These are phyloP conservation scores for Arxiozyma bovina DNA, from an alignment of 1,139 yeast species.

Conservation along the genomic window DNA sequence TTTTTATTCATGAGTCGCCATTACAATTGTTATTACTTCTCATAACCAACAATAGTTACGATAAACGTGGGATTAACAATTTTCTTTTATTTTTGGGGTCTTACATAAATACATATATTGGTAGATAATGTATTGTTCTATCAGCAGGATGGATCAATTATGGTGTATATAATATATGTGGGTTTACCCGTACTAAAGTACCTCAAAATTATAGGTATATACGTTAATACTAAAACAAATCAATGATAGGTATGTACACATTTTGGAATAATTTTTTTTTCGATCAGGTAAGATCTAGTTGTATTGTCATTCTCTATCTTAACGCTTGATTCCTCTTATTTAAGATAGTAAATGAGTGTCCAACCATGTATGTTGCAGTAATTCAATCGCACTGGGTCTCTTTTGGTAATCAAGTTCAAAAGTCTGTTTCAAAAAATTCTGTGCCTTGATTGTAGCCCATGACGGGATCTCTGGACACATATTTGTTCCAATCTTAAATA, in stretches of 20 bases:
- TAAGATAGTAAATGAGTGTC: conserved; percentile 14
- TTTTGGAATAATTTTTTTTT: background rate
- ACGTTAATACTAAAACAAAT: too few relatives aligned
- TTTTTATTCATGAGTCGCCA: background rate
- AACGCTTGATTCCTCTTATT: too few relatives aligned
- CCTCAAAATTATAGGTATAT: too few relatives aligned
- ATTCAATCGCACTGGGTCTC: conserved; percentile 65
- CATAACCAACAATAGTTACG: too few relatives aligned
- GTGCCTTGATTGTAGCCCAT: conserved; percentile 64
- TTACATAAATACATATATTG: background rate
- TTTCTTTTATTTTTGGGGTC: background rate
- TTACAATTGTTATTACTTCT: background rate
- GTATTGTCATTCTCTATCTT: background rate
- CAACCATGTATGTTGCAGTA: conserved; percentile 45
- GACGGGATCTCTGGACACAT: conserved; percentile 69
- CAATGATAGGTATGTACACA: too few relatives aligned
- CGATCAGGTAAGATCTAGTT: background rate
- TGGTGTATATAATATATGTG: background rate
- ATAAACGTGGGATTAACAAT: background rate
- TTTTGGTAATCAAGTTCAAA: conserved; percentile 67
- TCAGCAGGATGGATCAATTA: background rate
- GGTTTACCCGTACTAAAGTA: background rate
- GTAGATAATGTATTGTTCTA: background rate
- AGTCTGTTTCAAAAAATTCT: conserved; percentile 54
- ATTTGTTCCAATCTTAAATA: conserved; percentile 82